These are phyloP conservation scores for Rutstroemia sp. DNA, from an alignment of 2,329 filamentous ascomycete species.

Conservation along the genomic window DNA sequence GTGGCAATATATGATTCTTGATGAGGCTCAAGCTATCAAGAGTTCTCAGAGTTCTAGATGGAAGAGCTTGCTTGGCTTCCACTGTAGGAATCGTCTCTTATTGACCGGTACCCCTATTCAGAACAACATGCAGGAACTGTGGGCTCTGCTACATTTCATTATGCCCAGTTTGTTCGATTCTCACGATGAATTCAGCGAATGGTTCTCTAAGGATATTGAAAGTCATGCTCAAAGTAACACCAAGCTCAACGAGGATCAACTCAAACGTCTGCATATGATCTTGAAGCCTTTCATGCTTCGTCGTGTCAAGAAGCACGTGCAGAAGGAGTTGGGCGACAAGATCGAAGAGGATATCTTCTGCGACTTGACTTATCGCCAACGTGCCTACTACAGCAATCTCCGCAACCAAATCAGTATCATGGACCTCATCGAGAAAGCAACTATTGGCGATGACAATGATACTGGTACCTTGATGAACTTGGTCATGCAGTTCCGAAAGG, in stretches of 20 bases:
- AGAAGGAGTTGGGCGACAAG: constrained; percentile 98
- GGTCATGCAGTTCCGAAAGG: constrained; percentile 99
- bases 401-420: constrained; percentile 98
- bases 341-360: constrained; percentile 96
- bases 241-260: constrained; percentile 97
- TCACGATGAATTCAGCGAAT: constrained; percentile 87
- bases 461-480: constrained; percentile 97
- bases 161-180: constrained; percentile 99
- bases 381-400: constrained; percentile 85
- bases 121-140: constrained; percentile 99
- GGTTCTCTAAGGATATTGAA: constrained; percentile 95
- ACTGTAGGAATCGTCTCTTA: constrained; percentile 87
- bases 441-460: constrained; percentile 87
- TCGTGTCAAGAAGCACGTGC: constrained; percentile 98
- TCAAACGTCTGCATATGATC: constrained; percentile 97
- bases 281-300: constrained; percentile 99
- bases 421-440: constrained; percentile 96
- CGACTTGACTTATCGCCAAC: constrained; percentile 90
- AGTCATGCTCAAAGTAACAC: constrained; percentile 98
- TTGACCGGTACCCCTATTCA: constrained; percentile 97
- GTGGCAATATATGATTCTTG: constrained; percentile 99
- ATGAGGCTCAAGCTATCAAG: constrained; percentile 98
- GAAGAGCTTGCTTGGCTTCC: constrained; percentile 91
- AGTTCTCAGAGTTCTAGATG: constrained; percentile 92
- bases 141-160: constrained; percentile 97